A percentile compares a stretch with the other conserved stretches of the same genome.
Evolutionary conservation across 2,329 filamentous ascomycete genomes (phyloP).

Genomic region (Sclerotinia minor): DNA sequence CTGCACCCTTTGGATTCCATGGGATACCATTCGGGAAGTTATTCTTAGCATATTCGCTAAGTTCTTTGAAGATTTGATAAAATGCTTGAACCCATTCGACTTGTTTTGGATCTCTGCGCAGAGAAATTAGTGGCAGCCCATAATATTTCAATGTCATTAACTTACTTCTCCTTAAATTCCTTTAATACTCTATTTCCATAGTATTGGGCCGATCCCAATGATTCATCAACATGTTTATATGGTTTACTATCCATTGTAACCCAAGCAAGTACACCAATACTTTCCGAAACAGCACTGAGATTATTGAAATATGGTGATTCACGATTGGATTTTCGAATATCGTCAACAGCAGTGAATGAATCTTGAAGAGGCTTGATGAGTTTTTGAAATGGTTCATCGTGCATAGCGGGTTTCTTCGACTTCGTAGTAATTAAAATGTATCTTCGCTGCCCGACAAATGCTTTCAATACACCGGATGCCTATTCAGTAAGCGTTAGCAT

Average conservation of each 20-base stretch:
- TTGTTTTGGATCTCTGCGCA: constrained; percentile 69
- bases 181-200: constrained; percentile 93
- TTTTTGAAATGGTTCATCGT: constrained; percentile 64
- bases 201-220: constrained; percentile 81
- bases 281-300: constrained; percentile 83
- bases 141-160: background rate
- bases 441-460: constrained; percentile 82
- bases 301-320: constrained; percentile 75
- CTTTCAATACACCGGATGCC: constrained; percentile 56
- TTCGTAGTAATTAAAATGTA: constrained; percentile 87
- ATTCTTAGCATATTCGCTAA: constrained; percentile 81
- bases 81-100: constrained; percentile 91
- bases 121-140: constrained; percentile 21
- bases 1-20: constrained; percentile 80
- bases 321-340: constrained; percentile 80
- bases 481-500: constrained; percentile 35
- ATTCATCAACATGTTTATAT: constrained; percentile 80
- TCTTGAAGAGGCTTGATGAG: constrained; percentile 86
- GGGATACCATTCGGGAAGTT: constrained; percentile 76
- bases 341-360: constrained; percentile 74
- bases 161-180: constrained; percentile 79
- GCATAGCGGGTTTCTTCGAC: constrained; percentile 83
- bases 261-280: constrained; percentile 88
- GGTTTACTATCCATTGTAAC: constrained; percentile 82
- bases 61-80: constrained; percentile 83